Evolutionary conservation across 2,329 filamentous ascomycete genomes (phyloP), one percentile per base, ranked within the genome.

Genomic region (Monilinia polystroma): DNA sequence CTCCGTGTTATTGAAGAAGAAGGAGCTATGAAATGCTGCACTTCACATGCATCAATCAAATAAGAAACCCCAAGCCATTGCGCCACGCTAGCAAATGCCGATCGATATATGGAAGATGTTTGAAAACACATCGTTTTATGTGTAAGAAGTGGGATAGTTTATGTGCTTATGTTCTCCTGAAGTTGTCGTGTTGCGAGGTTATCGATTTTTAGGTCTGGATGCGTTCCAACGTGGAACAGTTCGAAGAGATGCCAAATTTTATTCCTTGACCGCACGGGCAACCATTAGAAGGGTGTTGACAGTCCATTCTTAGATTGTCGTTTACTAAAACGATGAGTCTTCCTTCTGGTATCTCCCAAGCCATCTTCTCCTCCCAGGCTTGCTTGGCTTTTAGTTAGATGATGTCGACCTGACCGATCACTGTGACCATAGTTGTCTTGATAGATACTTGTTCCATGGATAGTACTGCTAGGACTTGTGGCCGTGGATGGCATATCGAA

Each of bases 241-340:
- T 51, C 32, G 12, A 60, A 60, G 29, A 49, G 26, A 7, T n/a
- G 57, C n/a, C 12, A 5, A 60, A 26, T 54, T 23, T 29, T 41
- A 2, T 63, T 63, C 35, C n/a, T 41, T 41, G 20, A 11, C 35
- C 49, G 32, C 49, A 43, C 29, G 23, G 43, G 16, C 7, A 35
- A 59, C 26, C 45, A 60, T 62, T 67, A 67, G 26, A 67, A 67
- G 20, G 92, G 90, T 59, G 93, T 90, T 38, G 92, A 92, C 59
- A 97, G 84, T n/a, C 94, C 93, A 77, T 92, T 97, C 80, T 96
- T 96, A 20, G 91, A 96, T 79, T 97, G 92, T 72, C 94, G 85
- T 79, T 95, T 95, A 80, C 93, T 97, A 79, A 97, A 98, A 59
- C 87, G 83, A 72, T 89, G 87, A 59, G 83, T 81, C 76, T 85